Evolutionary conservation across 129 eudicot genomes (phyloP), one percentile per base, ranked within the genome.

Genomic region (Glebionis coronaria): DNA sequence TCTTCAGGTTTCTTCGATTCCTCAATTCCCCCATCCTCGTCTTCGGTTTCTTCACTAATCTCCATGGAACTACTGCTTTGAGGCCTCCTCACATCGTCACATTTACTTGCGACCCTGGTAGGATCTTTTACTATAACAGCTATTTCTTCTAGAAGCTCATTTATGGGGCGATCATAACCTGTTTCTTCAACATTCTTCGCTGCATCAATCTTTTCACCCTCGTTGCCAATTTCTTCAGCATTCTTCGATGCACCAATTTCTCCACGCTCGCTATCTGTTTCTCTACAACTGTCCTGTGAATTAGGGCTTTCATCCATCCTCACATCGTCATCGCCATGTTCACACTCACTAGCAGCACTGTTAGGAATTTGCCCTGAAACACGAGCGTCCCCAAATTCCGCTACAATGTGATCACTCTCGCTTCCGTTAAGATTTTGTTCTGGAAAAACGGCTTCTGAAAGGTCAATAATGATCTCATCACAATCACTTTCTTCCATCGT

Each of bases 341-440:
- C 47, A 52, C 18, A 21, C 55, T 42, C 19, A 23, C 25, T 23
- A 23, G 25, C 25, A 23, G 25, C 25, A 23, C 25, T 23, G 25
- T 23, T 23, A 23, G 25, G 2, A 23, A 1, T 23, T 23, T 23
- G 25, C 25, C 25, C 25, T 23, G 25, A 23, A 23, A 23, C 25
- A 23, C 25, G 25, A 23, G 25, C 25, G 2, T 23, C 25, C 2
- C 25, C 25, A 23, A 23, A 23, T 0, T 23, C 25, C 25, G 25
- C 2, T 23, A 23, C 25, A 23, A 0, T 23, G 25, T n/a, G n/a
- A n/a, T n/a, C n/a, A n/a, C 61, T 69, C 7, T 16, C 69, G 19
- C 1, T 63, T 62, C 3, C 74, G 14, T 19, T 55, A 75, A 72
- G 59, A 13, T 56, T 68, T 74, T 23, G 72, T 21, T 69, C 76